Base-by-base conservation (phyloP, 129 eudicot genomes). In the Tanacetum coccineum region DNA sequence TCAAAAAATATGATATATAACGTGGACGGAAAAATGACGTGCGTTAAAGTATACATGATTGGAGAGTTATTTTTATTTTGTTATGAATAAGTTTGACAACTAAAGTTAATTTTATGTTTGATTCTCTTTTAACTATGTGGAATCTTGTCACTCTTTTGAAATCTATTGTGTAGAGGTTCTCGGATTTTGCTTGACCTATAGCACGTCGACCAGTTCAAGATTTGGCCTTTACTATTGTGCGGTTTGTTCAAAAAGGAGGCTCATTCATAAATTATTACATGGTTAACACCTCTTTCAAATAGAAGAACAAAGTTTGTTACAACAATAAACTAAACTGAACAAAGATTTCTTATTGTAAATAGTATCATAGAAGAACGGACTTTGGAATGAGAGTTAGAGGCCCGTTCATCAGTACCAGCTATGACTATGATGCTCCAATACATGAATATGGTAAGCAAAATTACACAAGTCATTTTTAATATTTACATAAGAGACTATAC, bases 401-500 rank as follows among this genome's bases (percentile, higher is more conserved):
- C 65, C 98, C 98, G 67, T 93, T 93, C 59, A 82, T 93, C 62
- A 93, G 96, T 15, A 93, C 98, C 68, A 93, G 98, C 83, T 93
- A 93, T 17, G 98, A 93, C 64, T 93, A 86, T 63, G 98, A 93
- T 80, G 98, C 98, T 77, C 98, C 98, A 46, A 84, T 93, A 55
- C 96, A 93, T 75, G 98, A 93, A 86, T 93, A 93, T n/a, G 98
- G 98, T 93, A 44, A n/a, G n/a, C n/a, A n/a, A n/a, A n/a, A n/a
- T n/a, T n/a, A n/a, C n/a, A n/a, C n/a, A n/a, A n/a, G n/a, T n/a
- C n/a, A n/a, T n/a, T n/a, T n/a, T n/a, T n/a, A n/a, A n/a, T n/a
- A n/a, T n/a, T n/a, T n/a, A n/a, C n/a, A n/a, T n/a, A n/a, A n/a
- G n/a, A n/a, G n/a, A n/a, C n/a, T n/a, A n/a, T n/a, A n/a, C n/a